Evolutionary conservation across 257 asterid species (phyloP).

Genomic region (Solanum virginianum): DNA sequence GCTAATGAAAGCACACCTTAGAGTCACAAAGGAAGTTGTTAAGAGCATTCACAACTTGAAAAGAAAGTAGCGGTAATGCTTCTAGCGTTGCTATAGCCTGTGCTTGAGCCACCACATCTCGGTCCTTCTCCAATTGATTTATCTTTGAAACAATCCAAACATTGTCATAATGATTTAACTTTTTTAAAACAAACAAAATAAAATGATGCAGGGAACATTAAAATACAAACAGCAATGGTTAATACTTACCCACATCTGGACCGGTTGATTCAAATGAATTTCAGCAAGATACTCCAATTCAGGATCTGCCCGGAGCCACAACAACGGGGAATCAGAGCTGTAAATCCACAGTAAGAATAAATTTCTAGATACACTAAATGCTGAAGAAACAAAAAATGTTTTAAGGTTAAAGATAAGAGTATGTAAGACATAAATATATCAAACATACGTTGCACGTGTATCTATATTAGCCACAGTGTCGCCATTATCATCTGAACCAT

Average conservation of each 20-base stretch:
- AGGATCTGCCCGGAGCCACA: constrained; percentile 98
- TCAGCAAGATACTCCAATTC: constrained; percentile 98
- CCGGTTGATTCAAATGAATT: constrained; percentile 81
- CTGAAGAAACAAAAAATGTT: not conserved
- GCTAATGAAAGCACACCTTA: constrained; percentile 52
- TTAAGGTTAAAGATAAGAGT: not conserved
- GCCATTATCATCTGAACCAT: constrained; percentile 98
- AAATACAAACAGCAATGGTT: not conserved
- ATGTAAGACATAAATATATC: not conserved
- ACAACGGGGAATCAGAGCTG: constrained; percentile 92
- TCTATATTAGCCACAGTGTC: constrained; percentile 52
- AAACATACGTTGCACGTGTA: constrained; percentile 62
- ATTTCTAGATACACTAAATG: not conserved
- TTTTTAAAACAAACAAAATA: not conserved
- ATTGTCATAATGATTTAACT: not conserved
- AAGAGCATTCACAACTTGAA: constrained; percentile 72
- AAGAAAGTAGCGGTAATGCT: constrained; percentile 74
- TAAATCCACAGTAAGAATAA: constrained; percentile 5
- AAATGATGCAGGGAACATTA: not conserved
- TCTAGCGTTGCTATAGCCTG: constrained; percentile 82
- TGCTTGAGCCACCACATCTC: constrained; percentile 92
- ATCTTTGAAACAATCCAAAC: constrained; percentile 32
- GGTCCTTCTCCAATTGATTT: constrained; percentile 95
- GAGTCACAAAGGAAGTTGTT: constrained; percentile 74
- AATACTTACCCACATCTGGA: constrained; percentile 96